Evolutionary conservation across 257 asterid genomes (phyloP).

Genomic region (Paraleonurus japonicus): DNA sequence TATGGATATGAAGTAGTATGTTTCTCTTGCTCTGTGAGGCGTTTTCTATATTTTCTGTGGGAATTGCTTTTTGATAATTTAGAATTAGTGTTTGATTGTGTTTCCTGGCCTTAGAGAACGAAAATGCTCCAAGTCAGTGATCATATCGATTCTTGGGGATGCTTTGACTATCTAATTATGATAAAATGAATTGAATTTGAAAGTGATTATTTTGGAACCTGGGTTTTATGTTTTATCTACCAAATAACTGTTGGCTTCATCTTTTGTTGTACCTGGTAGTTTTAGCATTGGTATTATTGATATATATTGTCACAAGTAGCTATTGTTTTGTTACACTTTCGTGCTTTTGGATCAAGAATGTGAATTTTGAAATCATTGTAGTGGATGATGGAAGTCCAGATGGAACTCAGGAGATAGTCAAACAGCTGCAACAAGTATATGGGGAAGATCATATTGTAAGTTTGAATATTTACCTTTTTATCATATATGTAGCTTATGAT

Average conservation of each 20-base stretch:
- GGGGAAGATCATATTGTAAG: constrained; percentile 90
- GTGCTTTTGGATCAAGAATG: constrained; percentile 52
- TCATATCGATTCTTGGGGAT: background rate
- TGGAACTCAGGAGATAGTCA: constrained; percentile 93
- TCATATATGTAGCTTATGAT: constrained; percentile 9
- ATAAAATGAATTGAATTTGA: background rate
- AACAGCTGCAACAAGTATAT: constrained; percentile 80
- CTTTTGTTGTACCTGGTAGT: background rate
- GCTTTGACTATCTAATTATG: background rate
- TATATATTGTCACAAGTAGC: background rate
- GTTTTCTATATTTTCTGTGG: background rate
- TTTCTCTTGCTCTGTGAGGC: background rate
- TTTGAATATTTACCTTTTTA: constrained; percentile 14
- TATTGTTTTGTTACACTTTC: constrained; percentile 17
- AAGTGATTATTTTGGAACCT: background rate
- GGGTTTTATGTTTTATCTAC: background rate
- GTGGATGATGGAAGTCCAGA: constrained; percentile 99
- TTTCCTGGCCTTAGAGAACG: constrained; percentile 8
- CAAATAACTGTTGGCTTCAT: background rate
- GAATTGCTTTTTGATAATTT: background rate
- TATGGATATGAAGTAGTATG: background rate
- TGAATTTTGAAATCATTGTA: constrained; percentile 81
- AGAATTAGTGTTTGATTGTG: background rate
- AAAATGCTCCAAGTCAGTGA: background rate
- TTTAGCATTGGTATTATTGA: background rate